Evolutionary conservation across 78 protist genomes (phyloP), one percentile per base, ranked within the genome.

Genomic region (Bigelowiella natans): DNA sequence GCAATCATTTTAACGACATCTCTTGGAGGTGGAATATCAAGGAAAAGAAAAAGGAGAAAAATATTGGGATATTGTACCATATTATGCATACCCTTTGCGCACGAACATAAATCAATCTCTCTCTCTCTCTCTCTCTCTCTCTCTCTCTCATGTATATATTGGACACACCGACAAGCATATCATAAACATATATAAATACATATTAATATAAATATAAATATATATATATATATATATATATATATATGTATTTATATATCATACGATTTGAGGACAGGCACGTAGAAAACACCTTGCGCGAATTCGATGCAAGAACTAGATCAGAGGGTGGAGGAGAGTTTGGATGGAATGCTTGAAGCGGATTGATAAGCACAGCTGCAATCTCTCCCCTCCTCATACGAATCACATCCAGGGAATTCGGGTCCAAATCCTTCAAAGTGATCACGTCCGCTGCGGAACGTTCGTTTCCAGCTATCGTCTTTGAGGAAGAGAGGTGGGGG

Each of bases 291-390:
- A 51, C 73, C 73, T 51, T 51, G 29, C 89, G 1, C 73, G 34
- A 28, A 28, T 86, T 86, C n/a, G 31, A 38, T 28, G 38, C 37
- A 2, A 38, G 31, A 38, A 31, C 1, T 1, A 38, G 89, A 0
- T 2, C 64, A 18, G 64, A 39, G 11, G 31, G 89, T 0, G n/a
- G n/a, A 2, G 89, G 0, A 2, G 83, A 1, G 40, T n/a, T n/a
- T 0, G 40, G 37, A 36, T 31, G 39, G 38, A 85, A 85, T 2
- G 39, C 89, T 7, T 39, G 83, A 29, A 88, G 31, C 18, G 90
- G 90, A 37, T 39, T 39, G 90, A 88, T 51, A 37, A 88, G 90
- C 3, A 88, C 90, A 36, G 83, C 90, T 36, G 90, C 90, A 51
- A 88, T 38, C 90, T 88, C 90, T 18, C 73, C 18, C 18, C 73